Conservation (phyloP, 441 rosid genomes). For the Populus trichocarpa region DNA sequence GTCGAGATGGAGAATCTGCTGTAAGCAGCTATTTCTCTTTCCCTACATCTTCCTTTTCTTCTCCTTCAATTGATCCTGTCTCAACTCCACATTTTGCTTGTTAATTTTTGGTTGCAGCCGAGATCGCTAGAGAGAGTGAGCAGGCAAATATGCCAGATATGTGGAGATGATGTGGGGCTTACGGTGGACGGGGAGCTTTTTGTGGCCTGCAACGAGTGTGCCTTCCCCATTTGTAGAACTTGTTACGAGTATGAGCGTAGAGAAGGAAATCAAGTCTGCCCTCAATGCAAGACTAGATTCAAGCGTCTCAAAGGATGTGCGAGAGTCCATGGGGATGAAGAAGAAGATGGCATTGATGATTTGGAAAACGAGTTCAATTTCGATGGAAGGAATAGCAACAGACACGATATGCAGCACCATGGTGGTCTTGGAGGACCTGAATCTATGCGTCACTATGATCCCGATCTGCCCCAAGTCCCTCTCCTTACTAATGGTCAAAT, state of each 20-base stretch:
- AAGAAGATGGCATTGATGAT: neutral
- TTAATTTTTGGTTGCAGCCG: slow-evolving; percentile 36
- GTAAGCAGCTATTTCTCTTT: neutral
- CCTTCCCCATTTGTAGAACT: slow-evolving; percentile 7
- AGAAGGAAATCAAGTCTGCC: slow-evolving; percentile 7
- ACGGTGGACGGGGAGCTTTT: neutral
- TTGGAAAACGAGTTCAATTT: neutral
- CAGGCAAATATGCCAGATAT: slow-evolving; percentile 2
- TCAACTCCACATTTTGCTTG: neutral
- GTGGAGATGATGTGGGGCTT: neutral
- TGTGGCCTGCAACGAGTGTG: slow-evolving; percentile 9
- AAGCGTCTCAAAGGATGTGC: neutral
- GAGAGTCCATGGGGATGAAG: neutral
- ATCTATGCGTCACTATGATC: neutral
- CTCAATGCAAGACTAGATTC: neutral
- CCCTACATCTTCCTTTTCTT: neutral
- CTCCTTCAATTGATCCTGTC: neutral
- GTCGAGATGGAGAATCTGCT: neutral
- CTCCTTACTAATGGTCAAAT: neutral
- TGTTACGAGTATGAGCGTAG: slow-evolving; percentile 5
- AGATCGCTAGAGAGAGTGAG: slow-evolving; percentile 57
- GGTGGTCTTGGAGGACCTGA: neutral
- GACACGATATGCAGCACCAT: neutral
- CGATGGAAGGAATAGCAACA: neutral
- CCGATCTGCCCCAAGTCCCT: neutral